Base-by-base conservation (phyloP, 2,329 filamentous ascomycete genomes). In the Apiospora malaysiana region DNA sequence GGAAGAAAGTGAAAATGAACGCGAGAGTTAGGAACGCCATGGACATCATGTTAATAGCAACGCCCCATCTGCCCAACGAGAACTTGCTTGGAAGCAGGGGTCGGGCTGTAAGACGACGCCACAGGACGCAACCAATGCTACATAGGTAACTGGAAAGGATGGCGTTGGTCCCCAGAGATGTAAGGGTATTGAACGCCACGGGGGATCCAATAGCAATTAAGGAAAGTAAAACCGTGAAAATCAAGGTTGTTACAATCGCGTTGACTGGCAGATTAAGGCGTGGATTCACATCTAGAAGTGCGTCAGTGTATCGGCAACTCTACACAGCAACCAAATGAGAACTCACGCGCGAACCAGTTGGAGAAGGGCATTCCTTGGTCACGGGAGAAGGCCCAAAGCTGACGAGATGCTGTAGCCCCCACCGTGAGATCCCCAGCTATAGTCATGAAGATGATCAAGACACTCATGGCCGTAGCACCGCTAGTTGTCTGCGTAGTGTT, bases 1-100 rank as follows among this genome's bases (percentile, higher is more conserved):
- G 87, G 73, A 88, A 88, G 75, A 88, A 85, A 82, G 88, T 88
- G 77, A 88, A 88, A 25, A 88, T 81, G 0, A 85, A 86, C 1
- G 85, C 87, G 68, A 88, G 76, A 68, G 77, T 77, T 73, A 86
- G 88, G 77, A 88, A 88, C 12, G 87, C 72, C 47, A 88, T 78
- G 3, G 85, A 86, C 43, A 87, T 73, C 81, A 83, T 84, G 75
- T 87, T 87, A 69, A 83, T 72, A 21, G 79, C 68, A 0, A 81
- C 73, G 0, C 85, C 85, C n/a, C 81, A 80, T 37, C 79, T 78
- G 27, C 86, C 87, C 0, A 88, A 81, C 0, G 75, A 73, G 75
- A 88, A 87, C 23, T 82, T 76, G 8, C 45, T 49, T 1, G 75
- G 77, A 0, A 81, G 82, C 0, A 85, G 75, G 0, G 78, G 75